phyloP scores from a whole-genome alignment of 1,139 yeast genomes.

The Petasospora fabianii region DNA sequence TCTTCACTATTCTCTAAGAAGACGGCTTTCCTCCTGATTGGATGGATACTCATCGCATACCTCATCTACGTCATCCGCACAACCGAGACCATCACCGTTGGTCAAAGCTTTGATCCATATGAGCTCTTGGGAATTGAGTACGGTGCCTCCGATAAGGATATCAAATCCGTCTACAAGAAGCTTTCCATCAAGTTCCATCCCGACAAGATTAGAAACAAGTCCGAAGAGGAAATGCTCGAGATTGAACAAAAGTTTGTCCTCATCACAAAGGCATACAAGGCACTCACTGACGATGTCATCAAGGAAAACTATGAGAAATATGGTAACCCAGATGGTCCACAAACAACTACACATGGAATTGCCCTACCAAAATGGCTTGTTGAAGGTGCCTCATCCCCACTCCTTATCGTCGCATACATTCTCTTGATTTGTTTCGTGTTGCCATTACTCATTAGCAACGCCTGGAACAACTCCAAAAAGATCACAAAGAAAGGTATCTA shows the following conservation, averaged over 20 bases:
- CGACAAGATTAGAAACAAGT: conserved; percentile 77
- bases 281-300: conserved; percentile 86
- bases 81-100: conserved; percentile 38
- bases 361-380: conserved; percentile 92
- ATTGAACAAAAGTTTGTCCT: conserved; percentile 77
- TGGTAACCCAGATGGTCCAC: conserved; percentile 99
- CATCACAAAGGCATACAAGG: conserved; percentile 89
- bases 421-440: conserved; percentile 70
- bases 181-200: conserved; percentile 89
- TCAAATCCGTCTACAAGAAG: conserved; percentile 81
- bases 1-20: conserved; percentile 44
- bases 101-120: conserved; percentile 80
- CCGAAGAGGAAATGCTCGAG: conserved; percentile 48
- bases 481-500: conserved; percentile 84
- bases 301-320: conserved; percentile 78
- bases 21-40: conserved; percentile 46
- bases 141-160: conserved; percentile 69
- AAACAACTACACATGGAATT: conserved; percentile 90
- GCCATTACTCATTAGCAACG: conserved; percentile 74
- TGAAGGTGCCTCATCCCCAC: conserved; percentile 73
- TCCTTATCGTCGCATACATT: conserved; percentile 65
- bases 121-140: conserved; percentile 72
- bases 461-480: conserved; percentile 87
- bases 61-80: conserved; percentile 48
- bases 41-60: conserved; percentile 63